These are phyloP conservation scores for Sphagnurus paluster DNA, from an alignment of 1,284 basidiomycete species.

Conservation along the genomic window DNA sequence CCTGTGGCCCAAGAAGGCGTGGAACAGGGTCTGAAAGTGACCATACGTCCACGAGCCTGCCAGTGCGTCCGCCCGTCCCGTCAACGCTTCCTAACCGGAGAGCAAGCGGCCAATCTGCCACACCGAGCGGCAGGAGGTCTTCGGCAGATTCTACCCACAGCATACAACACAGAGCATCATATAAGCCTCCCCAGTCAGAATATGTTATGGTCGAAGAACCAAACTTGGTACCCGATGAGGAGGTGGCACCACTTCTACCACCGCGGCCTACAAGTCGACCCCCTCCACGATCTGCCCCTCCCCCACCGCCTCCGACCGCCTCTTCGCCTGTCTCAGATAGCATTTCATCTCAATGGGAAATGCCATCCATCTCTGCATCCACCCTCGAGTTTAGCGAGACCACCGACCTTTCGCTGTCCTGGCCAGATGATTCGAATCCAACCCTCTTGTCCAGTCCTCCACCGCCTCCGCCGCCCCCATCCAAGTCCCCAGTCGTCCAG, in stretches of 20 bases:
- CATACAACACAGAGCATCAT: slow-evolving; percentile 20
- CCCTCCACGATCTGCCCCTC: slow-evolving; percentile 26
- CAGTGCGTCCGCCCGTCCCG: slow-evolving; percentile 42
- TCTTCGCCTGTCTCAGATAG: slow-evolving; percentile 30
- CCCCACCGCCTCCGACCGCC: slow-evolving; percentile 26
- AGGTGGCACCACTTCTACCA: slow-evolving; percentile 45
- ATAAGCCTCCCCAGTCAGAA: slow-evolving; percentile 41
- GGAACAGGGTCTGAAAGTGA: slow-evolving; percentile 17
- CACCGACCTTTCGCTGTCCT: slow-evolving; percentile 40
- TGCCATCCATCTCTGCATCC: slow-evolving; percentile 49
- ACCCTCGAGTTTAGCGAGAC: slow-evolving; percentile 36
- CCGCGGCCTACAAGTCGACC: slow-evolving; percentile 38
- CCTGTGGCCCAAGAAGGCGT: slow-evolving; percentile 23
- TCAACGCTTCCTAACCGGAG: slow-evolving; percentile 33
- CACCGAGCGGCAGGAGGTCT: slow-evolving; percentile 32
- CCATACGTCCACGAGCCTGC: slow-evolving; percentile 24
- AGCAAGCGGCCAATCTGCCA: slow-evolving; percentile 29
- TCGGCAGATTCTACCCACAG: slow-evolving; percentile 31
- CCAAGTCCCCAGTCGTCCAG: slow-evolving; percentile 7
- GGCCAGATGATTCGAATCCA: slow-evolving; percentile 33
- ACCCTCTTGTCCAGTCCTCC: slow-evolving; percentile 16
- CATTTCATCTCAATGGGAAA: slow-evolving; percentile 53
- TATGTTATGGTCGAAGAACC: slow-evolving; percentile 63
- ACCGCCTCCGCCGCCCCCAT: slow-evolving; percentile 22
- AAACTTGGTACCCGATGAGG: slow-evolving; percentile 24